Conservation (phyloP, 345 rosid species). For the Citrus maxima region DNA sequence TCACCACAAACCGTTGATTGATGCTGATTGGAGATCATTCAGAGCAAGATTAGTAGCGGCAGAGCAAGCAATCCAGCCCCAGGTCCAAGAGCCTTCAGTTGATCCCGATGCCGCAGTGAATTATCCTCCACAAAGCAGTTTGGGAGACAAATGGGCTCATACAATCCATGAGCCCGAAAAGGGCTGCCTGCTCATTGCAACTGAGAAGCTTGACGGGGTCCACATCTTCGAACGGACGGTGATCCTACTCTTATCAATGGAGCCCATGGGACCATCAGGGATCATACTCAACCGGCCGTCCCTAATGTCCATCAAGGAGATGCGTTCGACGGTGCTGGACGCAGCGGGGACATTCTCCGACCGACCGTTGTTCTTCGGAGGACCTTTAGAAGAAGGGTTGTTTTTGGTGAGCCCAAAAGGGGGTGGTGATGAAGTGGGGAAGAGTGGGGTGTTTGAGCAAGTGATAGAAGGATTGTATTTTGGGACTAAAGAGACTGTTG, state of each 20-base stretch:
- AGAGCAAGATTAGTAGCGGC: conserved; percentile 73
- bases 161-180: conserved; percentile 68
- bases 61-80: conserved; percentile 36
- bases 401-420: conserved; percentile 56
- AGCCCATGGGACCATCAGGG: conserved; percentile 71
- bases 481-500: conserved; percentile 74
- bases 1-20: conserved; percentile 28
- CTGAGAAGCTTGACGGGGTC: conserved; percentile 85
- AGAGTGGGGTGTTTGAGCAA: conserved; percentile 59
- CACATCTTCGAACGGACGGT: conserved; percentile 86
- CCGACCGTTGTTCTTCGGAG: conserved; percentile 76
- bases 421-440: conserved; percentile 37
- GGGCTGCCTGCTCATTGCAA: conserved; percentile 84
- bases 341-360: conserved; percentile 62
- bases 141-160: conserved; percentile 83
- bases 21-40: conserved; percentile 70
- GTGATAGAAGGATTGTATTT: conserved; percentile 77
- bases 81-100: conserved; percentile 33
- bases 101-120: conserved; percentile 37
- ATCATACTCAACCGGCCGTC: conserved; percentile 87
- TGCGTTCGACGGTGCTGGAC: conserved; percentile 49
- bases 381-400: conserved; percentile 76
- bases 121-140: conserved; percentile 23
- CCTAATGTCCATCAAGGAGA: conserved; percentile 75
- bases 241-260: conserved; percentile 67